Conservation (phyloP, 73 alveolate species). For the Uronychia binucleata region DNA sequence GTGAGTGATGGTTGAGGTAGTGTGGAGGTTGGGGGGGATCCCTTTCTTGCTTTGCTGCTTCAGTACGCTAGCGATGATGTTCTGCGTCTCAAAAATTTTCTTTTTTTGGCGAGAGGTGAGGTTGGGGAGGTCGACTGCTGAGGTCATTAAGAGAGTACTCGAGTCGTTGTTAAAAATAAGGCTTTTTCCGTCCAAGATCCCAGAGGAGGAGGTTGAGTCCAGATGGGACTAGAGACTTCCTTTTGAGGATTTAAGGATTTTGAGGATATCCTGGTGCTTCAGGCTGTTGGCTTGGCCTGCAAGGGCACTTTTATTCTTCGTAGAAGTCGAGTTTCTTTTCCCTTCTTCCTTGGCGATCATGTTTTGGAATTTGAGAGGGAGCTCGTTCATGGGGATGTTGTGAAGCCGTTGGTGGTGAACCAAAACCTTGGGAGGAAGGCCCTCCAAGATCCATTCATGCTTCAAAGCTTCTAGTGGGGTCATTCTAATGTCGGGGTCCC, state of each 20-base stretch:
- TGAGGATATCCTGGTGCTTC: not conserved
- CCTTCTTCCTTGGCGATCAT: not conserved
- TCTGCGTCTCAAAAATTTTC: not conserved
- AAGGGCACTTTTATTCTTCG: not conserved
- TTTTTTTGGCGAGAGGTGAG: not conserved
- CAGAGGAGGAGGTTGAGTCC: not conserved
- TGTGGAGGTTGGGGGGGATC: no score
- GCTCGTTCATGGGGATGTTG: constrained; percentile 44
- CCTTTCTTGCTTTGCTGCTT: not conserved
- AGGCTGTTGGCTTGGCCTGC: not conserved
- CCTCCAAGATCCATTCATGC: constrained; percentile 88
- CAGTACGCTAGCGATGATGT: not conserved
- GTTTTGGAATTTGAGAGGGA: constrained; percentile 17
- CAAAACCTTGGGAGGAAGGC: constrained; percentile 11
- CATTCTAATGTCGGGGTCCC: constrained; percentile 93
- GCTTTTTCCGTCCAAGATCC: not conserved
- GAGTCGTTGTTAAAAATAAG: not conserved
- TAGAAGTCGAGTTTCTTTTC: not conserved
- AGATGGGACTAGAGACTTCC: not conserved
- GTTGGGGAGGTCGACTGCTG: not conserved
- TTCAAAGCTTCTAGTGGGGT: constrained; percentile 89
- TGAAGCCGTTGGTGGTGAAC: constrained; percentile 32
- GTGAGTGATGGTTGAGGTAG: no score
- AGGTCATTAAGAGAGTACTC: not conserved
- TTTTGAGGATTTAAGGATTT: not conserved